Percentiles rank a stretch among this genome's conserved stretches.
Evolutionary conservation across 176 grass and related monocot species (phyloP).

Genomic region (Saccharum officinarum): DNA sequence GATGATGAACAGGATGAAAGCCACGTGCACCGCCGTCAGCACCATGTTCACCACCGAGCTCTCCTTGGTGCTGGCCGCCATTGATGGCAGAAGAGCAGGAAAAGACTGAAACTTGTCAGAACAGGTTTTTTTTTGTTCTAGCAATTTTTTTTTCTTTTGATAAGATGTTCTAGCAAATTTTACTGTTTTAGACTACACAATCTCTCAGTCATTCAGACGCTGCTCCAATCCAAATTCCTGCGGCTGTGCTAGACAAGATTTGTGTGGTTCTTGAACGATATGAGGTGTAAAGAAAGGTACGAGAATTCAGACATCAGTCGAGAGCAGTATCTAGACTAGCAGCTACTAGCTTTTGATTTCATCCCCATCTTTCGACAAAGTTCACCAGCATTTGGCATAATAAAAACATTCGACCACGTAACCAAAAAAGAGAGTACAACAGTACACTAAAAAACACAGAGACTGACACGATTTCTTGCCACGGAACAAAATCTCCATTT

Average conservation of each 20-base stretch:
- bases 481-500: constrained; percentile 28
- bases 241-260: too few species aligned
- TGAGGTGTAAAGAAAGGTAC: constrained; percentile 13
- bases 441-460: not conserved
- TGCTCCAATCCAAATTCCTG: too few species aligned
- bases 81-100: not conserved
- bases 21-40: constrained; percentile 72
- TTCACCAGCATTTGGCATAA: not conserved
- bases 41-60: constrained; percentile 91
- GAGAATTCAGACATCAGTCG: not conserved
- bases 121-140: too few species aligned
- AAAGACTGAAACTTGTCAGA: too few species aligned
- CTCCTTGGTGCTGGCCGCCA: constrained; percentile 74
- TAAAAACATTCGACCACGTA: constrained; percentile 23
- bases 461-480: constrained; percentile 14
- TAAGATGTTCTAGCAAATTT: too few species aligned
- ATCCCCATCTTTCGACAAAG: constrained; percentile 23
- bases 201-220: too few species aligned
- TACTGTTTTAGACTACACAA: too few species aligned
- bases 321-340: not conserved
- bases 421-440: not conserved
- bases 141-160: too few species aligned
- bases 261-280: constrained; percentile 5
- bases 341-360: not conserved
- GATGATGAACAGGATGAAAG: constrained; percentile 92